Evolutionary conservation across 768 basidiomycete genomes (phyloP), one percentile per base, ranked within the genome.

Genomic region (Neoboletus brunneissimus): DNA sequence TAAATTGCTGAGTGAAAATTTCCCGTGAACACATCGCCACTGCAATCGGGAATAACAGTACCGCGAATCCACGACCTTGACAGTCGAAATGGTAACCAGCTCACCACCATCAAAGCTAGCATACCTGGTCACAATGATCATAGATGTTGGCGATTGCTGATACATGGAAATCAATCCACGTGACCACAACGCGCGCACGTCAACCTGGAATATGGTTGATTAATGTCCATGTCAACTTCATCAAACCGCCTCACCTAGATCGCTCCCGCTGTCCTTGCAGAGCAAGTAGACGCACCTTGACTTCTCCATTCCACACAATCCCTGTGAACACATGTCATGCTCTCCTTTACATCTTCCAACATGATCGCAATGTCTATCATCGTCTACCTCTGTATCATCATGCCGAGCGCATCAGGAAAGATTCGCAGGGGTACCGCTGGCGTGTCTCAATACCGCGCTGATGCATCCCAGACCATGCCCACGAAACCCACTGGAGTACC

Each of bases 91-190:
- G 29, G 29, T 29, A 10, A 29, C 29, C 29, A 9, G 29, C 9
- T 29, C 29, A 29, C 10, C 29, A 29, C 29, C 29, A 29, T 29
- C 29, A 29, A 29, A 29, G 29, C 1, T 29, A 29, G 29, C 29
- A 29, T 29, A 29, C 29, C 29, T 29, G n/a, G n/a, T n/a, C n/a
- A n/a, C n/a, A n/a, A n/a, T n/a, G n/a, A n/a, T n/a, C n/a, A n/a
- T n/a, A n/a, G n/a, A n/a, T n/a, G n/a, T n/a, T n/a, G n/a, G n/a
- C n/a, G n/a, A n/a, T n/a, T n/a, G n/a, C n/a, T n/a, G n/a, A n/a
- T n/a, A n/a, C n/a, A n/a, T n/a, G n/a, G n/a, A n/a, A n/a, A 65
- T 64, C 55, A 67, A 45, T 45, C 2, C 64, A 65, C 64, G 64
- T 67, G 64, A 67, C 55, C 35, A 27, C 13, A 40, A 54, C 55